These are phyloP conservation scores for Saccharomyces hybrid DNA, from an alignment of 1,139 yeast genomes.

Conservation along the genomic window DNA sequence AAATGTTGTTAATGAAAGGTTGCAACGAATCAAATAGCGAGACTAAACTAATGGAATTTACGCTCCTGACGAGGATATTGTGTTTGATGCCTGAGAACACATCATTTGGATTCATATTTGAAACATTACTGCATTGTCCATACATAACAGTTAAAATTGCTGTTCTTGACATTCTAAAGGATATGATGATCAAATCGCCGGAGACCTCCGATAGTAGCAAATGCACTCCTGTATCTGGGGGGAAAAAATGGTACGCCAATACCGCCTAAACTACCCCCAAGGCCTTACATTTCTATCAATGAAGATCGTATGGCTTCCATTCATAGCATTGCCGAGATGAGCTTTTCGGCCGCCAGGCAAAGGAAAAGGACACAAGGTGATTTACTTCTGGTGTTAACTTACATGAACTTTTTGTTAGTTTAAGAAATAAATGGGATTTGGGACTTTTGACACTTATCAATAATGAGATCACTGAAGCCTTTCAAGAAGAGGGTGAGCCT, in stretches of 20 bases:
- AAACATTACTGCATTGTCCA: conserved; percentile 65
- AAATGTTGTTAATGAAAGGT: conserved; percentile 37
- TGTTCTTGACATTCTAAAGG: conserved; percentile 60
- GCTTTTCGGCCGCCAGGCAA: conserved; percentile 11
- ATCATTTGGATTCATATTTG: conserved; percentile 54
- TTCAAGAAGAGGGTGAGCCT: conserved; percentile 13
- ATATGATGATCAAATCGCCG: conserved; percentile 39
- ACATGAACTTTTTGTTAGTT: conserved; percentile 23
- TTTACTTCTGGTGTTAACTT: conserved; percentile 19
- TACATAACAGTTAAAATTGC: conserved; percentile 51
- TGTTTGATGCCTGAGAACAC: conserved; percentile 48
- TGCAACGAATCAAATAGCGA: conserved; percentile 30
- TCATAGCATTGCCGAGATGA: conserved; percentile 23
- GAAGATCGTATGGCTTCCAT: conserved; percentile 29
- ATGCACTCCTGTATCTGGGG: background rate
- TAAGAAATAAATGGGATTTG: conserved; percentile 25
- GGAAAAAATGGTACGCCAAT: background rate
- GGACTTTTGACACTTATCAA: conserved; percentile 15
- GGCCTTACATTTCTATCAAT: conserved; percentile 22
- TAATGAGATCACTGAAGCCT: conserved; percentile 11
- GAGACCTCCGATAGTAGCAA: background rate
- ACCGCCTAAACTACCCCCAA: conserved; percentile 24
- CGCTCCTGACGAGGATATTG: conserved; percentile 49
- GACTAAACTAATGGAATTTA: conserved; percentile 32
- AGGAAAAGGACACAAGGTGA: conserved; percentile 8